Conservation (phyloP, 768 basidiomycete genomes). For the Boletellus emodensis region DNA sequence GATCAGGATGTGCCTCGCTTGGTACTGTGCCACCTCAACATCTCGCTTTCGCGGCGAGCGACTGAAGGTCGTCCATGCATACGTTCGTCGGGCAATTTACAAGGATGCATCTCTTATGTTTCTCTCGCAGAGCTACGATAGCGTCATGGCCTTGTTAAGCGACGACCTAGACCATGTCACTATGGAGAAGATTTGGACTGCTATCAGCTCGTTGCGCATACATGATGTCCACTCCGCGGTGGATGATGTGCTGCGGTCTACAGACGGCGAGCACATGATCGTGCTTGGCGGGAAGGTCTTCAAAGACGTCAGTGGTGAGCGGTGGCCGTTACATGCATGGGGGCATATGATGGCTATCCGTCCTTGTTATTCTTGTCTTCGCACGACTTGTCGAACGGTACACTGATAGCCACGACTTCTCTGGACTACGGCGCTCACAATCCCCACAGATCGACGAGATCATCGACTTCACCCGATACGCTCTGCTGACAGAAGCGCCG, state of each 20-base stretch:
- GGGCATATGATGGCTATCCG: conserved; percentile 31
- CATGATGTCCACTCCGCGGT: conserved; percentile 29
- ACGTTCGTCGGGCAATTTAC: conserved; percentile 35
- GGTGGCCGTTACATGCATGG: conserved; percentile 35
- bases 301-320: conserved; percentile 24
- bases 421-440: background rate
- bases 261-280: conserved; percentile 26
- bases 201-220: conserved; percentile 25
- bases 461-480: conserved; percentile 29
- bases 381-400: conserved; percentile 31
- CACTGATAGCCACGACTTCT: background rate
- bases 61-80: conserved; percentile 33
- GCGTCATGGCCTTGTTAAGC: conserved; percentile 27
- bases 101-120: conserved; percentile 37
- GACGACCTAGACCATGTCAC: conserved; percentile 30
- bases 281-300: conserved; percentile 34
- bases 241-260: conserved; percentile 32
- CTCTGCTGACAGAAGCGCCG: conserved; percentile 14
- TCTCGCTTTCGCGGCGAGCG: conserved; percentile 35
- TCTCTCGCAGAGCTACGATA: conserved; percentile 32
- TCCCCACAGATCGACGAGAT: conserved; percentile 26
- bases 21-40: conserved; percentile 29
- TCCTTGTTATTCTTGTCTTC: conserved; percentile 32
- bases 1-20: conserved; percentile 32
- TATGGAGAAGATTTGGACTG: conserved; percentile 34